Conservation (phyloP, 306 rosid species). For the Psophocarpus tetragonolobus region DNA sequence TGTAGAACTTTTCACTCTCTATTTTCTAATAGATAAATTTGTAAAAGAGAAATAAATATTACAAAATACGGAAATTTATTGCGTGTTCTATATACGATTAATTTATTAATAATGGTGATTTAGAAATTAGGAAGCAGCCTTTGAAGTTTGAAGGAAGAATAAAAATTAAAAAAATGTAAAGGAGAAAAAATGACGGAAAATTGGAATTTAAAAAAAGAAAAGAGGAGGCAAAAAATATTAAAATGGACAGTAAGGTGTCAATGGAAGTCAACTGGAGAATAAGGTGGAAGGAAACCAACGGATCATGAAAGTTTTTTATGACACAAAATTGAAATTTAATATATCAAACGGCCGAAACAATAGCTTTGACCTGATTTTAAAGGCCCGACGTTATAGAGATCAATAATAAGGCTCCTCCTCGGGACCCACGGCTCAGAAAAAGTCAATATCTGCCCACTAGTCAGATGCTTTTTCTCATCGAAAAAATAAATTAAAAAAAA, state of each 20-base stretch:
- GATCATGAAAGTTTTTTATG: neutral
- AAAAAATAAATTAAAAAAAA: neutral
- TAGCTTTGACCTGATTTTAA: constrained; percentile 43
- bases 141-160: too few species aligned
- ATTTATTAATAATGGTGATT: too few species aligned
- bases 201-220: neutral
- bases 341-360: constrained; percentile 37
- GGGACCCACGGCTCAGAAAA: constrained; percentile 28
- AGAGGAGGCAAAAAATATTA: neutral
- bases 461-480: constrained; percentile 15
- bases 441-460: constrained; percentile 39
- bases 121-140: too few species aligned
- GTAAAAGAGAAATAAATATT: too few species aligned
- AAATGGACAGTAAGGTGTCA: constrained; percentile 7
- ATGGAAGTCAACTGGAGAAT: constrained; percentile 43
- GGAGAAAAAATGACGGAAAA: neutral
- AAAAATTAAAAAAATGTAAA: too few species aligned
- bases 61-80: too few species aligned
- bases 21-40: too few species aligned
- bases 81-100: too few species aligned
- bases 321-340: neutral
- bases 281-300: constrained; percentile 38
- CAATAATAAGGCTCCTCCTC: neutral
- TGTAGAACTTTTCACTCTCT: too few species aligned
- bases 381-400: constrained; percentile 21